A percentile compares a stretch with the other conserved stretches of the same genome.
Evolutionary conservation across 495 filamentous ascomycete species (phyloP).

Genomic region (Talaromyces wortmannii): DNA sequence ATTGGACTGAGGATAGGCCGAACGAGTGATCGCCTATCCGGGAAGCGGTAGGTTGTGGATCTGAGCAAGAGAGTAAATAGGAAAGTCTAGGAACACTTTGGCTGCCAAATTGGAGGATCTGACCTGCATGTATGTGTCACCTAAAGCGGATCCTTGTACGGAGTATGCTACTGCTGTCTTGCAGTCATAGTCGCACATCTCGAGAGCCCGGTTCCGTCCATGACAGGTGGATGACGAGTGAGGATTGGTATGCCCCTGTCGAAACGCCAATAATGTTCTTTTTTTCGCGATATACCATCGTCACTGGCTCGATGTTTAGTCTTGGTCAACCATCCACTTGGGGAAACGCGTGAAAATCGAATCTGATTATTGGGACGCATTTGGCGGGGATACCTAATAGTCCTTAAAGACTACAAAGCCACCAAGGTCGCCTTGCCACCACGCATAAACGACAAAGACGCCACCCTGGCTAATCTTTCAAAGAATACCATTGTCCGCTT

Average conservation of each 20-base stretch:
- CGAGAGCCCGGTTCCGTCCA: neutral
- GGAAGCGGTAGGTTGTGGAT: neutral
- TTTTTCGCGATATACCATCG: neutral
- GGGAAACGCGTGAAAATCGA: neutral
- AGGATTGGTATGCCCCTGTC: neutral
- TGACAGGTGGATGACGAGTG: neutral
- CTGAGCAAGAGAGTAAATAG: constrained; percentile 3
- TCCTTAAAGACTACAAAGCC: neutral
- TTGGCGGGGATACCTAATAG: neutral
- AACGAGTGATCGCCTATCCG: neutral
- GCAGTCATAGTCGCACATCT: neutral
- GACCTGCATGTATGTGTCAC: constrained; percentile 1
- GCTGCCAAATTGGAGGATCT: neutral
- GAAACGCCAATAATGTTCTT: neutral
- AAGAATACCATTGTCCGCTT: neutral
- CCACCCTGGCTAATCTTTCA: neutral
- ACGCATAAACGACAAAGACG: neutral
- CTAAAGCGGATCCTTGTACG: neutral
- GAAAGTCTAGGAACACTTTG: neutral
- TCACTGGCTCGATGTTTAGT: neutral
- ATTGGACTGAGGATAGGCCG: neutral
- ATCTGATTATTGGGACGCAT: neutral
- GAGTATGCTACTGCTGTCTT: neutral
- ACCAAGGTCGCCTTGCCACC: neutral
- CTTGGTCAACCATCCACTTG: neutral